Percentiles rank a stretch among this genome's conserved stretches.
These are phyloP conservation scores for Cladosporium sphaerospermum DNA, from an alignment of 2,329 filamentous ascomycete genomes.

Conservation along the genomic window DNA sequence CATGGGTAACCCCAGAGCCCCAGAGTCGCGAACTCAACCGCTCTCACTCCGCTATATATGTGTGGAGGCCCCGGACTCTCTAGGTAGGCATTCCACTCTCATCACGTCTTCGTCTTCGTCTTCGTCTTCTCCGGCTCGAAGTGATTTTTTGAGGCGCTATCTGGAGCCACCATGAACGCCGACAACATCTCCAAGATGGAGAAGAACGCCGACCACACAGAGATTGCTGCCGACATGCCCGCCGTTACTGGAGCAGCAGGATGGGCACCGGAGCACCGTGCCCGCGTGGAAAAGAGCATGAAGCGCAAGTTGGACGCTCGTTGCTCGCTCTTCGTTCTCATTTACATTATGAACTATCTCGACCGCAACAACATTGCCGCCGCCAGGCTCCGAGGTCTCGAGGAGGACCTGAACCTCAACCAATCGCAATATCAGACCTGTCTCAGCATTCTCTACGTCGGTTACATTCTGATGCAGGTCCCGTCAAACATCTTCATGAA, in stretches of 20 bases:
- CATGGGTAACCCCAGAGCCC: constrained; percentile 5
- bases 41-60: too few species aligned
- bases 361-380: constrained; percentile 55
- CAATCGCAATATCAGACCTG: constrained; percentile 49
- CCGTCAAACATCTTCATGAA: constrained; percentile 34
- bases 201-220: constrained; percentile 24
- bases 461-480: constrained; percentile 32
- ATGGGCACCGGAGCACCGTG: constrained; percentile 15
- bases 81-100: not conserved
- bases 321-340: constrained; percentile 57
- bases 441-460: constrained; percentile 40
- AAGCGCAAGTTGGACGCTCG: constrained; percentile 62
- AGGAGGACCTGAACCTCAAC: constrained; percentile 52
- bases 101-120: not conserved
- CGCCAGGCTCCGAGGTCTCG: constrained; percentile 58
- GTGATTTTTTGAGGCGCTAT: too few species aligned
- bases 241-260: constrained; percentile 9
- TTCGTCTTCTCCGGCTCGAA: not conserved
- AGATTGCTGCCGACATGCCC: constrained; percentile 8
- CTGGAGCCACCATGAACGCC: not conserved
- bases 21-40: constrained; percentile 1
- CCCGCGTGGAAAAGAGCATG: constrained; percentile 5
- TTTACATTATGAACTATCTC: constrained; percentile 26
- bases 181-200: constrained; percentile 16
- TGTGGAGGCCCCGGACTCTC: too few species aligned